A percentile compares a stretch with the other conserved stretches of the same genome.
phyloP scores from a whole-genome alignment of 2,329 filamentous ascomycete species.

The Balansia obtecta region DNA sequence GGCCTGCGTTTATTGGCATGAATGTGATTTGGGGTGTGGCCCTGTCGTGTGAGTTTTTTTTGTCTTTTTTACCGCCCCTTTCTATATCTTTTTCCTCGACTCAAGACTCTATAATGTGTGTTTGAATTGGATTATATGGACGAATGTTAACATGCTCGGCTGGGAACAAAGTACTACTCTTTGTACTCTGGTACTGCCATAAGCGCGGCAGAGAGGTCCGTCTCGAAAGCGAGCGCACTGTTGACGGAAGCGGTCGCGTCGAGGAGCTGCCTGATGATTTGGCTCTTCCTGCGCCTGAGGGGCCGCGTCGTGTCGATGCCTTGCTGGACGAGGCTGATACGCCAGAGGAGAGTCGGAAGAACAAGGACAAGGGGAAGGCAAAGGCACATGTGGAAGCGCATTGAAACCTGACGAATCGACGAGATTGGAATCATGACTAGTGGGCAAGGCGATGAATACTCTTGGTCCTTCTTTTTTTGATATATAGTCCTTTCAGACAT shows the following conservation, averaged over 20 bases:
- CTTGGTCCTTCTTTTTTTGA: background rate
- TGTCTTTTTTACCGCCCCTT: too few relatives aligned
- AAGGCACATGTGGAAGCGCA: background rate
- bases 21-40: slow-evolving; percentile 86
- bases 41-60: slow-evolving; percentile 59
- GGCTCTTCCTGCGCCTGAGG: slow-evolving; percentile 21
- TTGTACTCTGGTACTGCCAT: slow-evolving; percentile 96
- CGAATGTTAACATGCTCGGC: background rate
- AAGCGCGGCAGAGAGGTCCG: slow-evolving; percentile 84
- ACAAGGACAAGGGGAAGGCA: background rate
- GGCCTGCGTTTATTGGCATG: slow-evolving; percentile 82
- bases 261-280: slow-evolving; percentile 40
- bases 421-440: background rate
- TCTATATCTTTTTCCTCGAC: too few relatives aligned
- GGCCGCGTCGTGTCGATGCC: background rate
- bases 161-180: slow-evolving; percentile 56
- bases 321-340: background rate
- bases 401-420: background rate
- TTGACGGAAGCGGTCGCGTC: slow-evolving; percentile 28
- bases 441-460: background rate
- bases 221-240: slow-evolving; percentile 46
- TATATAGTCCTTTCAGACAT: background rate
- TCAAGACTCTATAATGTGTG: too few relatives aligned
- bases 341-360: background rate
- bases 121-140: background rate